Percentiles rank a stretch among this genome's conserved stretches.
Evolutionary conservation across 495 filamentous ascomycete species (phyloP).

Genomic region (Podospora didyma): DNA sequence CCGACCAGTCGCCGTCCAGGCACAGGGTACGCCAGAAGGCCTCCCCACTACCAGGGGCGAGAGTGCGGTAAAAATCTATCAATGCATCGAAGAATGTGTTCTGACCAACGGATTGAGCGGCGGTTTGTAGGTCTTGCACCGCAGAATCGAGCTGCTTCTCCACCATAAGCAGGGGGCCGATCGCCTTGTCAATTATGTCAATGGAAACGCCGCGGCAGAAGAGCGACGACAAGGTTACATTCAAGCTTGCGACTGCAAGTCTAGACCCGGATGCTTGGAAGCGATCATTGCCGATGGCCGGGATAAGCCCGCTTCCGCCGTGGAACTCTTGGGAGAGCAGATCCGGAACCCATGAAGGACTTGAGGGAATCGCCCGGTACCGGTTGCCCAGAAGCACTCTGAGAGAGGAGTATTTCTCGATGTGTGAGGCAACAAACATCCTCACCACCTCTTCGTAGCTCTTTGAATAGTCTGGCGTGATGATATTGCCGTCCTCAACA

Average conservation of each 20-base stretch:
- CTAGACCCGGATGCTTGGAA: neutral
- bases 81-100: neutral
- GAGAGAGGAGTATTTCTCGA: neutral
- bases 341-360: neutral
- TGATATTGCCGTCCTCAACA: neutral
- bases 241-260: neutral
- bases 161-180: neutral
- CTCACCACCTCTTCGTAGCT: neutral
- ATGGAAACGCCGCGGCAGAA: neutral
- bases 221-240: neutral
- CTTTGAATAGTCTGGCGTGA: neutral
- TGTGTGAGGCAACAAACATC: neutral
- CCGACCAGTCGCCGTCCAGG: neutral
- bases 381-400: neutral
- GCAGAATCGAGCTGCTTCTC: neutral
- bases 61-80: neutral
- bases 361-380: neutral
- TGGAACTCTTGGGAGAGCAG: neutral
- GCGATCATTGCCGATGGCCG: neutral
- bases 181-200: neutral
- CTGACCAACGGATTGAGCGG: neutral
- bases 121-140: neutral
- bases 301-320: neutral
- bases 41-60: neutral
- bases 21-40: neutral